These are phyloP conservation scores for Kalmusia sp. DNA, from an alignment of 2,329 filamentous ascomycete genomes.

Conservation along the genomic window DNA sequence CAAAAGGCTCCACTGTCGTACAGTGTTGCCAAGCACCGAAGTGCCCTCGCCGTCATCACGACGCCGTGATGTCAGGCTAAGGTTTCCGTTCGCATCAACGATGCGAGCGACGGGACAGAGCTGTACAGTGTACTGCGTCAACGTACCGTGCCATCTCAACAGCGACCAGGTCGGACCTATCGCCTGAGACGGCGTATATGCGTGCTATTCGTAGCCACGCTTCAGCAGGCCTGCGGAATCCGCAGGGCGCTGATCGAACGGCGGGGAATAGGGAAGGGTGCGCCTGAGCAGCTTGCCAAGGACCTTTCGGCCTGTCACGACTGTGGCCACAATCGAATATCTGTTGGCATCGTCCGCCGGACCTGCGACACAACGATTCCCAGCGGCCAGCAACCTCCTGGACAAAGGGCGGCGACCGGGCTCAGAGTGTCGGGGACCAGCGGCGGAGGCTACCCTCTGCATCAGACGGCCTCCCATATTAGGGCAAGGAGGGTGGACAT, in stretches of 20 bases:
- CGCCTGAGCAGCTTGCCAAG: constrained; percentile 32
- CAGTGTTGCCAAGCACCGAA: too few species aligned
- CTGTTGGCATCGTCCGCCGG: constrained; percentile 37
- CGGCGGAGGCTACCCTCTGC: constrained; percentile 1
- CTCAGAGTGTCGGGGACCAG: not conserved
- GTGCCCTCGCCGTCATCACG: too few species aligned
- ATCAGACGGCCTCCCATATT: constrained; percentile 6
- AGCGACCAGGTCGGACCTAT: too few species aligned
- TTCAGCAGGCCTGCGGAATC: constrained; percentile 11
- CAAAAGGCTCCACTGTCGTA: too few species aligned
- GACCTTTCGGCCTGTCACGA: constrained; percentile 33
- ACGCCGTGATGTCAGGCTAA: too few species aligned
- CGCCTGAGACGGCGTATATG: not conserved
- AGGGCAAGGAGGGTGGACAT: not conserved
- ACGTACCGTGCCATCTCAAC: too few species aligned
- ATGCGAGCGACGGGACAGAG: too few species aligned
- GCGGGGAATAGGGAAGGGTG: constrained; percentile 21
- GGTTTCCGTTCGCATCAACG: too few species aligned
- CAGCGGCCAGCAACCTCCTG: not conserved
- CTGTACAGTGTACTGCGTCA: too few species aligned
- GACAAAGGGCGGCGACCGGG: not conserved
- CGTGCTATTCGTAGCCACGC: too few species aligned
- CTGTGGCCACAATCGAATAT: constrained; percentile 20
- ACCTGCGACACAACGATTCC: not conserved
- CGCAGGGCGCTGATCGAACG: constrained; percentile 12